These are phyloP conservation scores for Solanum rostratum DNA, from an alignment of 257 asterid genomes.

Conservation along the genomic window DNA sequence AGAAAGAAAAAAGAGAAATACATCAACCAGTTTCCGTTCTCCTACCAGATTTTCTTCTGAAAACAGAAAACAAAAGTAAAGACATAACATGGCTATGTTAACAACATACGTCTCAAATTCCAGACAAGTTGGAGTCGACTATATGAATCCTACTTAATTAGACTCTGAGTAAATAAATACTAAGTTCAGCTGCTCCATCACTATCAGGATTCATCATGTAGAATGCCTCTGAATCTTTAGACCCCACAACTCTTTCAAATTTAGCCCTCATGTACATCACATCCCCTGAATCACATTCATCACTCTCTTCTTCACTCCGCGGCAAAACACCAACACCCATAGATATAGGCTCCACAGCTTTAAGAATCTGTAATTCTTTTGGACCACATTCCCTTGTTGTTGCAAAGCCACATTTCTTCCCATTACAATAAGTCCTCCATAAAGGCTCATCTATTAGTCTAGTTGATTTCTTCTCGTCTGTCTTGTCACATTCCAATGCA, in stretches of 20 bases:
- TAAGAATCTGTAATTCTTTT: slow-evolving; percentile 29
- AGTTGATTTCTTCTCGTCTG: slow-evolving; percentile 3
- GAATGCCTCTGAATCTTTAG: slow-evolving; percentile 50
- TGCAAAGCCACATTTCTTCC: slow-evolving; percentile 36
- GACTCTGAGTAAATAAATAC: slow-evolving; percentile 44
- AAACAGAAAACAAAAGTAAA: not conserved
- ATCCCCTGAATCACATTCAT: slow-evolving; percentile 6
- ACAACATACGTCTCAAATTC: not conserved
- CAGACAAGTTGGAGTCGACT: not conserved
- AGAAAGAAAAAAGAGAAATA: not conserved
- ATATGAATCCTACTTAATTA: not conserved
- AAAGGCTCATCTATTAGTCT: slow-evolving; percentile 28
- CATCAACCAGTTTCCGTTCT: not conserved
- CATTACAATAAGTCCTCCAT: slow-evolving; percentile 46
- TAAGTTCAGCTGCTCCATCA: slow-evolving; percentile 47
- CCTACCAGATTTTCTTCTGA: not conserved
- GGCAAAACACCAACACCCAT: slow-evolving; percentile 51
- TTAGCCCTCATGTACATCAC: slow-evolving; percentile 53
- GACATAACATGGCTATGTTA: not conserved
- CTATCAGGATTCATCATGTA: slow-evolving; percentile 57
- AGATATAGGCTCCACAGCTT: slow-evolving; percentile 42
- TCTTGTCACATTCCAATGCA: slow-evolving; percentile 38
- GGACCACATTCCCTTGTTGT: slow-evolving; percentile 27
- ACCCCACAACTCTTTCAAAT: slow-evolving; percentile 59
- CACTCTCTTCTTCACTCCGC: not conserved